Percentiles rank a stretch among this genome's conserved stretches.
These are phyloP conservation scores for Pyrenophora teres DNA, from an alignment of 2,329 filamentous ascomycete species.

Conservation along the genomic window DNA sequence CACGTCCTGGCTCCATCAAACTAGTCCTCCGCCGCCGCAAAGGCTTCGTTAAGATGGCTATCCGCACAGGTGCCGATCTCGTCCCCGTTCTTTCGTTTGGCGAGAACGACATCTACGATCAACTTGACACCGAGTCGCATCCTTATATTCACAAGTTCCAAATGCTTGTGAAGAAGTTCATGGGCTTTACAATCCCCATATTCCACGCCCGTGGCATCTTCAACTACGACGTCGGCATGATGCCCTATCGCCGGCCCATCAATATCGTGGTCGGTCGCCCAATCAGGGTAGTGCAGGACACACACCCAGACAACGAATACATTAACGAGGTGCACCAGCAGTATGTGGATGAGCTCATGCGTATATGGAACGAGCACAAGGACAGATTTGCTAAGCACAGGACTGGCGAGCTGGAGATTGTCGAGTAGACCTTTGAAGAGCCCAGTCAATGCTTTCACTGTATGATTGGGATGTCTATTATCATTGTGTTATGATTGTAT, in stretches of 20 bases:
- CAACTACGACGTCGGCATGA: slow-evolving; percentile 95
- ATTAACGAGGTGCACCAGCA: slow-evolving; percentile 78
- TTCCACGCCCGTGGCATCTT: slow-evolving; percentile 91
- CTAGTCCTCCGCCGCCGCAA: slow-evolving; percentile 84
- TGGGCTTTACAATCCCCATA: slow-evolving; percentile 91
- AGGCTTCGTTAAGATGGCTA: slow-evolving; percentile 91
- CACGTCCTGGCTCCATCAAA: slow-evolving; percentile 74
- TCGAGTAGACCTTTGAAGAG: slow-evolving; percentile 52
- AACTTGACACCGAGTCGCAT: slow-evolving; percentile 76
- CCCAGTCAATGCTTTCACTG: too few species aligned
- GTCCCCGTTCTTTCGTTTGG: slow-evolving; percentile 92
- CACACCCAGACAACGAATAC: slow-evolving; percentile 72
- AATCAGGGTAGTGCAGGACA: slow-evolving; percentile 68
- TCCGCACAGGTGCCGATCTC: slow-evolving; percentile 88
- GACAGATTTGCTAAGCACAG: slow-evolving; percentile 70
- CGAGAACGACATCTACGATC: slow-evolving; percentile 95
- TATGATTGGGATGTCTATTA: too few species aligned
- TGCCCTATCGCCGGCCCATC: slow-evolving; percentile 87
- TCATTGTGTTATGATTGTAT: too few species aligned
- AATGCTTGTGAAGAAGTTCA: slow-evolving; percentile 78
- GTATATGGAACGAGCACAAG: slow-evolving; percentile 78
- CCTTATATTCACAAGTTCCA: slow-evolving; percentile 81
- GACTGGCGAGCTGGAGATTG: slow-evolving; percentile 68
- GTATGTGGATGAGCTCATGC: slow-evolving; percentile 76
- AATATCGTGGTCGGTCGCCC: slow-evolving; percentile 89